phyloP scores from a whole-genome alignment of 202 grass and related monocot species.

The Elaeis oleifera region DNA sequence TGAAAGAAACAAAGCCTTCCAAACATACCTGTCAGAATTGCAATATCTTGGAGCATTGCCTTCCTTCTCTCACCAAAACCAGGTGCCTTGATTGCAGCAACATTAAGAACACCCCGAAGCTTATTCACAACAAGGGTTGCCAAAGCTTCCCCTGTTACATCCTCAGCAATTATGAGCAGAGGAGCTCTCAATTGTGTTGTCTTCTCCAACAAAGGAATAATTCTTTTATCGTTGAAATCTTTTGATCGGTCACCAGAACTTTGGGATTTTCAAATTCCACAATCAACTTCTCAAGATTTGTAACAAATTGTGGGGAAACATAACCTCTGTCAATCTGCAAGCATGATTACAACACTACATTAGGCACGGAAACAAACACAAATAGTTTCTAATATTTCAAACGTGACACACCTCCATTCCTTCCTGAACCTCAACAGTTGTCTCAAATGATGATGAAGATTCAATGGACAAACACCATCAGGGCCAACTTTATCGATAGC shows the following conservation, averaged over 20 bases:
- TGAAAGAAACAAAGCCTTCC: too few species aligned
- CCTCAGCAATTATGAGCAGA: constrained; percentile 53
- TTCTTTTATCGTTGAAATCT: constrained; percentile 72
- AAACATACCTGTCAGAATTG: constrained; percentile 48
- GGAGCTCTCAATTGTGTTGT: constrained; percentile 58
- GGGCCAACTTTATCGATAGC: constrained; percentile 69
- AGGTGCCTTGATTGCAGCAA: constrained; percentile 66
- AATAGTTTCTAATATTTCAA: not conserved
- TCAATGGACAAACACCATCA: constrained; percentile 65
- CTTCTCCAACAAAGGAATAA: constrained; percentile 59
- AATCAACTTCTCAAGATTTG: constrained; percentile 58
- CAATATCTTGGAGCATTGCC: constrained; percentile 63
- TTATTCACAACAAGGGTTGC: constrained; percentile 74
- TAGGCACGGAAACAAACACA: not conserved
- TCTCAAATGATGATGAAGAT: constrained; percentile 59
- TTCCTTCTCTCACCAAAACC: constrained; percentile 61
- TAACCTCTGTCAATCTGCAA: constrained; percentile 60
- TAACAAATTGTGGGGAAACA: constrained; percentile 58
- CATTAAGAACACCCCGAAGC: constrained; percentile 57
- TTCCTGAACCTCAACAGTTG: constrained; percentile 63
- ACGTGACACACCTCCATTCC: constrained; percentile 53
- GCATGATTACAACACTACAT: constrained; percentile 19
- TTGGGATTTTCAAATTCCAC: constrained; percentile 64
- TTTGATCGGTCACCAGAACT: constrained; percentile 67
- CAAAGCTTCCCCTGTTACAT: constrained; percentile 60